Evolutionary conservation across 2,329 filamentous ascomycete species (phyloP), one percentile per base, ranked within the genome.

Genomic region (Daldinia sp.): DNA sequence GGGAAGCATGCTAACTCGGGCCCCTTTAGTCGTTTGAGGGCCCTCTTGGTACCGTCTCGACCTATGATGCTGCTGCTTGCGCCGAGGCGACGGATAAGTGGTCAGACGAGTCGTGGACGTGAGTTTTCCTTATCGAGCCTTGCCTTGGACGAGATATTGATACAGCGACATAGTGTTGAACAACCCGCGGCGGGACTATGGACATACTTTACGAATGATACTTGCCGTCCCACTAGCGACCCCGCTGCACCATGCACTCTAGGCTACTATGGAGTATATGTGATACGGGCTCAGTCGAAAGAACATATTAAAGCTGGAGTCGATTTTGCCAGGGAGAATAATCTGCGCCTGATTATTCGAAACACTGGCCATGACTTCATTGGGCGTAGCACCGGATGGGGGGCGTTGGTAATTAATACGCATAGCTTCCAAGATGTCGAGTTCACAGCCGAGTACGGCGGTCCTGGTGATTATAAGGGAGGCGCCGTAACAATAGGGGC

Each of bases 311-410:
- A 68, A 37, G 67, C 70, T 11, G 78, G 75, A 4, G 52, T 72
- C 10, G 69, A 71, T 52, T 83, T 86, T 58, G 82, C 81, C 0
- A 72, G 71, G 0, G 63, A 79, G 5, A 73, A 82, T 64, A 83
- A 83, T 66, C 75, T 87, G 43, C 80, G 85, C 1, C 68, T 87
- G 0, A 76, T 86, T 27, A 79, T 87, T 62, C 80, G 82, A 61
- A 86, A 86, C 66, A 87, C 84, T 0, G 85, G 84, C 1, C 85
- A 87, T 69, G 84, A 86, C 67, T 82, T 81, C 64, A 77, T 83
- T 29, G 88, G 87, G 37, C 84, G 85, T 39, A 87, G 84, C 0
- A 87, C 86, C 0, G 89, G 88, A n/a, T 82, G 82, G 19, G 87
- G 87, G 1, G 79, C 83, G 0, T 72, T 88, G 3, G 79, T 81